Evolutionary conservation across 2,329 filamentous ascomycete genomes (phyloP).

Genomic region (Tolypocladium tropicale): DNA sequence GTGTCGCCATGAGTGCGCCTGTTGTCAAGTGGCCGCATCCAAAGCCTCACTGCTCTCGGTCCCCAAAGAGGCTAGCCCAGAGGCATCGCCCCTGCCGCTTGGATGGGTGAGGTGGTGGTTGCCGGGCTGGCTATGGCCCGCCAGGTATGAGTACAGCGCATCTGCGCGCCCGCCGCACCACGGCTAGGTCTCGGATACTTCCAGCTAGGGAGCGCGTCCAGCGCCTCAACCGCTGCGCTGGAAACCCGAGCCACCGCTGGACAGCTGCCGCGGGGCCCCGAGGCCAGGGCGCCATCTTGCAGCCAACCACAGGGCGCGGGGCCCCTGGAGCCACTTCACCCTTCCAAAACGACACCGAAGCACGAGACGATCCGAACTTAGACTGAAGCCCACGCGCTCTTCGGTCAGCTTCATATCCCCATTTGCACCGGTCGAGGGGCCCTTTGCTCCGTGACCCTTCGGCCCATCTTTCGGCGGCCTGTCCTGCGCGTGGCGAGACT

Average conservation of each 20-base stretch:
- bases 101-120: too few relatives aligned
- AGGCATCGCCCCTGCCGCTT: not conserved
- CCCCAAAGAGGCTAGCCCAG: slow-evolving; percentile 9
- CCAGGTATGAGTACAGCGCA: not conserved
- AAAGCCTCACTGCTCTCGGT: slow-evolving; percentile 7
- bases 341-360: slow-evolving; percentile 4
- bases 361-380: slow-evolving; percentile 1
- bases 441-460: not conserved
- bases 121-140: too few relatives aligned
- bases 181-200: not conserved
- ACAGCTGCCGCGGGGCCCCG: not conserved
- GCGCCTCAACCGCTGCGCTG: not conserved
- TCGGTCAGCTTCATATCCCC: not conserved
- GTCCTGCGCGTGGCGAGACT: not conserved
- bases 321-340: not conserved
- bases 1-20: not conserved
- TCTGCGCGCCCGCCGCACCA: not conserved
- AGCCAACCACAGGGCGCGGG: not conserved
- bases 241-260: not conserved
- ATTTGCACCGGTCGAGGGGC: not conserved
- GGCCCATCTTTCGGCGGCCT: not conserved
- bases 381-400: not conserved
- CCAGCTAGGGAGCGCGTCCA: not conserved
- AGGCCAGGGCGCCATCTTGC: not conserved
- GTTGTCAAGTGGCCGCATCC: not conserved